Percentiles rank a stretch among this genome's conserved stretches.
phyloP scores from a whole-genome alignment of 495 filamentous ascomycete species.

The Penicillium macrosclerotiorum region DNA sequence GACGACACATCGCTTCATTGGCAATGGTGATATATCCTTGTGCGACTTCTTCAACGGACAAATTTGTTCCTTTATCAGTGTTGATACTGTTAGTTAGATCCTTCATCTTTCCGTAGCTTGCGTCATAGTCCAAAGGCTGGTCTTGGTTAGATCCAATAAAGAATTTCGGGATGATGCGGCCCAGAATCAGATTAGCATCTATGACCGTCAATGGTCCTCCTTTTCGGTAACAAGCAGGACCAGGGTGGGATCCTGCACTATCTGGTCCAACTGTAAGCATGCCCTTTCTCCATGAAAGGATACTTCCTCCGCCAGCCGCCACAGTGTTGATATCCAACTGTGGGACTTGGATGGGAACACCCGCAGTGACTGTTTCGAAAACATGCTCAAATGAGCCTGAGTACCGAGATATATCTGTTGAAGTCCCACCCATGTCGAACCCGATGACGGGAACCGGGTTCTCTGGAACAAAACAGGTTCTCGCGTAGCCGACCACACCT shows the following conservation, averaged over 20 bases:
- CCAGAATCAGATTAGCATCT: slow-evolving; percentile 89
- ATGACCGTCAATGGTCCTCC: slow-evolving; percentile 91
- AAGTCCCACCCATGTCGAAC: slow-evolving; percentile 96
- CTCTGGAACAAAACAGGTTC: slow-evolving; percentile 83
- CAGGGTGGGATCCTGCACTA: slow-evolving; percentile 88
- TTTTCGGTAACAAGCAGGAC: slow-evolving; percentile 93
- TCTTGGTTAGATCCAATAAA: slow-evolving; percentile 94
- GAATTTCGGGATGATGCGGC: slow-evolving; percentile 85
- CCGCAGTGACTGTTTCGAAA: slow-evolving; percentile 94
- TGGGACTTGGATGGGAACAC: slow-evolving; percentile 90
- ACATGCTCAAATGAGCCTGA: slow-evolving; percentile 95
- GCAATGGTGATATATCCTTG: slow-evolving; percentile 54
- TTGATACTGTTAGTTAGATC: slow-evolving; percentile 80
- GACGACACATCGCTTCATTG: slow-evolving; percentile 54
- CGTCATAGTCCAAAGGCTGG: slow-evolving; percentile 76
- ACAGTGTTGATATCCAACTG: slow-evolving; percentile 99
- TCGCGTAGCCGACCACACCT: slow-evolving; percentile 87
- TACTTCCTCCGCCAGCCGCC: slow-evolving; percentile 87
- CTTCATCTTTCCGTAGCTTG: slow-evolving; percentile 71
- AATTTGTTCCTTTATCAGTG: slow-evolving; percentile 48
- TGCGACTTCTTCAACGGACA: slow-evolving; percentile 74
- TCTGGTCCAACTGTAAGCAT: slow-evolving; percentile 94
- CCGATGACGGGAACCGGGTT: slow-evolving; percentile 91
- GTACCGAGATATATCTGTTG: slow-evolving; percentile 90
- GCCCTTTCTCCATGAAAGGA: slow-evolving; percentile 86